Evolutionary conservation across 805 yeast species (phyloP).

Genomic region (Ogataea ganodermae): DNA sequence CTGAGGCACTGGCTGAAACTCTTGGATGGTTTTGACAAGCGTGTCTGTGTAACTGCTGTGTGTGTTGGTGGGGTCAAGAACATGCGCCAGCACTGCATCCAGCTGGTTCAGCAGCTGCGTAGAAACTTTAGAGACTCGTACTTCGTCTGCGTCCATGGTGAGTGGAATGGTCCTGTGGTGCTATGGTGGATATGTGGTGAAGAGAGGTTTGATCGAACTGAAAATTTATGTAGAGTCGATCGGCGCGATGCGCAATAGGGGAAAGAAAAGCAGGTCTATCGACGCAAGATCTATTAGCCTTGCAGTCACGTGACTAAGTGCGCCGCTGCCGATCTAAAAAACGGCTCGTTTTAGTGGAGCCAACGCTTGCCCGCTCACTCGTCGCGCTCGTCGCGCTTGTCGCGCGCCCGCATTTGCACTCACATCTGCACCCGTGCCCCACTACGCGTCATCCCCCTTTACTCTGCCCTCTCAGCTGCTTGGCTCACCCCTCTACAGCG

Average conservation of each 20-base stretch:
- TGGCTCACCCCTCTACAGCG: too few relatives aligned
- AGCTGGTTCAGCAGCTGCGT: slow-evolving; percentile 23
- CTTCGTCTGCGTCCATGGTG: slow-evolving; percentile 36
- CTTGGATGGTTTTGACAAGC: slow-evolving; percentile 38
- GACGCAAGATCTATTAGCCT: background rate
- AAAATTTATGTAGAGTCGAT: slow-evolving; percentile 1
- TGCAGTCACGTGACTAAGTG: background rate
- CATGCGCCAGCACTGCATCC: slow-evolving; percentile 10
- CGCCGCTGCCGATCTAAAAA: background rate
- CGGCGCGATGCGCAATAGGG: background rate
- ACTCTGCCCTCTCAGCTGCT: too few relatives aligned
- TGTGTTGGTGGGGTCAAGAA: background rate
- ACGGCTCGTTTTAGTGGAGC: background rate
- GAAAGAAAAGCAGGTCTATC: background rate
- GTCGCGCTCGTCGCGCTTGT: background rate
- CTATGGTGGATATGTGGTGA: background rate
- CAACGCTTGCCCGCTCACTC: background rate
- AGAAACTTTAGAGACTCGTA: slow-evolving; percentile 33
- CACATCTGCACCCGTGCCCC: too few relatives aligned
- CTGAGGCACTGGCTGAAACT: slow-evolving; percentile 57
- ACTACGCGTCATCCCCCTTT: too few relatives aligned
- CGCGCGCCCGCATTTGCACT: too few relatives aligned
- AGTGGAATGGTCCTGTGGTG: background rate
- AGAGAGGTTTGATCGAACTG: background rate
- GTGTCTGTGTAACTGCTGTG: background rate